Percentiles rank a stretch among this genome's conserved stretches.
Evolutionary conservation across 768 basidiomycete species (phyloP).

Genomic region (Exidia glandulosa): DNA sequence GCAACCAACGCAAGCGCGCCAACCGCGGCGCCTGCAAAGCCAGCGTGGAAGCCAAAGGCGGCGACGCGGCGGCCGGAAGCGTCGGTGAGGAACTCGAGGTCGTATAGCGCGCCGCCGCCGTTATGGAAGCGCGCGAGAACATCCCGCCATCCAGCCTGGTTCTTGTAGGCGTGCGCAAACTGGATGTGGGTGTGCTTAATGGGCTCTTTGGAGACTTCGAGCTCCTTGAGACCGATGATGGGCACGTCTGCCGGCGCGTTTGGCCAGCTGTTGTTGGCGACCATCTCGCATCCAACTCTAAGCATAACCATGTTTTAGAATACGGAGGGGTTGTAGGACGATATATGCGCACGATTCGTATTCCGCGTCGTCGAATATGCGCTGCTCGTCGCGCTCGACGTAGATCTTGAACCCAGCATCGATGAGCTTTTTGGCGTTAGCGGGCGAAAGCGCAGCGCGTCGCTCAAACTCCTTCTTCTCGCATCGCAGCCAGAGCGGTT

Average conservation of each 20-base stretch:
- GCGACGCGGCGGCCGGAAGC: conserved; percentile 80
- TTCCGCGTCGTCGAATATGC: conserved; percentile 89
- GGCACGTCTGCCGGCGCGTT: conserved; percentile 59
- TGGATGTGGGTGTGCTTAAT: conserved; percentile 93
- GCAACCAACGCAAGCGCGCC: conserved; percentile 73
- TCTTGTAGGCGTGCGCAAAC: conserved; percentile 97
- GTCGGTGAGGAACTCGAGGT: conserved; percentile 91
- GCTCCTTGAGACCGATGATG: conserved; percentile 94
- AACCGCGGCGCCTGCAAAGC: conserved; percentile 91
- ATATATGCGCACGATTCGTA: conserved; percentile 60
- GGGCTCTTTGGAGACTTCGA: conserved; percentile 72
- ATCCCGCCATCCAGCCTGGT: conserved; percentile 83
- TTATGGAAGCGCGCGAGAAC: conserved; percentile 77
- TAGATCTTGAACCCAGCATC: conserved; percentile 81
- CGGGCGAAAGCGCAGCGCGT: conserved; percentile 86
- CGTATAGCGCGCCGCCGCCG: conserved; percentile 81
- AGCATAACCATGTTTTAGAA: background rate
- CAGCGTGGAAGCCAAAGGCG: conserved; percentile 96
- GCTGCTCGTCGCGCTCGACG: conserved; percentile 87
- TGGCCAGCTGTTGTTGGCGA: conserved; percentile 83
- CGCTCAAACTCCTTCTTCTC: conserved; percentile 94
- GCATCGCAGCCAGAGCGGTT: conserved; percentile 82
- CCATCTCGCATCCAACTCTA: conserved; percentile 85
- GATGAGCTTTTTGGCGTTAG: conserved; percentile 78
- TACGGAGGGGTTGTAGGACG: background rate